Evolutionary conservation across 2,329 filamentous ascomycete species (phyloP).

Genomic region (Colletotrichum simmondsii): DNA sequence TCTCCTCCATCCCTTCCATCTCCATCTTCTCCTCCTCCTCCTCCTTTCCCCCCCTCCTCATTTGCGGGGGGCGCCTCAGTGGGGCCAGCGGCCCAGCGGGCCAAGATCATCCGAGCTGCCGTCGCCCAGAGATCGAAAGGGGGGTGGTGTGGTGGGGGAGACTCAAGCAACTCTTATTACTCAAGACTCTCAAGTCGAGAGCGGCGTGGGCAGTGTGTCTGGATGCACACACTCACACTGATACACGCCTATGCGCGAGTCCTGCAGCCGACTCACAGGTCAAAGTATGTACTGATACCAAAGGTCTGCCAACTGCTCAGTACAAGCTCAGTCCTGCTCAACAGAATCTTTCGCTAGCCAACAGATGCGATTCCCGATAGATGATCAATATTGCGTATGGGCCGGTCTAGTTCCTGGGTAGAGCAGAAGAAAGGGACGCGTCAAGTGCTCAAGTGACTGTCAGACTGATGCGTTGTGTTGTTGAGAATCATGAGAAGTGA

Average conservation of each 20-base stretch:
- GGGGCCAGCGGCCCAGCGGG: constrained; percentile 36
- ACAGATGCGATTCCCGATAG: not conserved
- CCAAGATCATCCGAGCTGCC: constrained; percentile 36
- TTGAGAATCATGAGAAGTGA: not conserved
- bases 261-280: not conserved
- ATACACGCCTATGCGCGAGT: not conserved
- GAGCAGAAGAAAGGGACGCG: not conserved
- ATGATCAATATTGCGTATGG: not conserved
- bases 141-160: not conserved
- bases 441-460: not conserved
- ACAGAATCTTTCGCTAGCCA: not conserved
- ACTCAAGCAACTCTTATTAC: not conserved
- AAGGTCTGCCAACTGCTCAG: too few species aligned
- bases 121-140: constrained; percentile 15
- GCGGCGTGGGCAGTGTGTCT: not conserved
- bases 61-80: constrained; percentile 33
- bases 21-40: constrained; percentile 11
- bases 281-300: not conserved
- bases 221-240: not conserved
- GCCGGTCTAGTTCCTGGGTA: not conserved
- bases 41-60: constrained; percentile 17
- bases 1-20: not conserved
- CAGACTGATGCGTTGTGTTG: not conserved
- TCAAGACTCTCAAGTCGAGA: not conserved
- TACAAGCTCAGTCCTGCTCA: not conserved